phyloP scores from a whole-genome alignment of 768 basidiomycete genomes.

The Suillus decipiens region DNA sequence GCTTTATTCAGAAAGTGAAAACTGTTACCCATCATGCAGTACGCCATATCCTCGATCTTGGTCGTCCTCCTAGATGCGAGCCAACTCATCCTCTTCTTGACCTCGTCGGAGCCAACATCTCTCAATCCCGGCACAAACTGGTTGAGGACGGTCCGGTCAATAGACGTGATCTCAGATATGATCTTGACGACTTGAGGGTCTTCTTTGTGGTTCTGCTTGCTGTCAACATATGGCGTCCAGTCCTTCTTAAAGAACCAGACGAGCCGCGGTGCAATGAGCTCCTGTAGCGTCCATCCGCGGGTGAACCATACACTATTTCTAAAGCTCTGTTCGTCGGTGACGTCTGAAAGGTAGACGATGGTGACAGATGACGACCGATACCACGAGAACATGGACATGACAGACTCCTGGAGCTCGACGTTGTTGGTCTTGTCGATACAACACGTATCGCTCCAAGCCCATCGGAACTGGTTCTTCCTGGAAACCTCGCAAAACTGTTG shows the following conservation, averaged over 20 bases:
- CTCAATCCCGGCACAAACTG: constrained; percentile 25
- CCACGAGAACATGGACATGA: constrained; percentile 31
- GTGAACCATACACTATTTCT: constrained; percentile 9
- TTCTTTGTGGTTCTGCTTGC: constrained; percentile 25
- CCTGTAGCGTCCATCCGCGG: constrained; percentile 10
- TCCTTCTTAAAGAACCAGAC: constrained; percentile 10
- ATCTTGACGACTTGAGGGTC: constrained; percentile 21
- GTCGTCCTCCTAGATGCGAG: constrained; percentile 31
- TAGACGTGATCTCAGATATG: constrained; percentile 16
- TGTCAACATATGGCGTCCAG: constrained; percentile 3
- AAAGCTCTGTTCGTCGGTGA: constrained; percentile 2
- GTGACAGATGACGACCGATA: constrained; percentile 22
- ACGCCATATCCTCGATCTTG: constrained; percentile 30
- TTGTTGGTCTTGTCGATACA: constrained; percentile 28
- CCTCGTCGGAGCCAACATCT: constrained; percentile 13
- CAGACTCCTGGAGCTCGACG: constrained; percentile 26
- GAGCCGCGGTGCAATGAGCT: constrained; percentile 6
- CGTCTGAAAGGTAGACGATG: constrained; percentile 21
- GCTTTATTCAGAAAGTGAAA: constrained; percentile 11
- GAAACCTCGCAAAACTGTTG: constrained; percentile 26
- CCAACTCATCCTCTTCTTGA: constrained; percentile 30
- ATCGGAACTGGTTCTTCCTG: constrained; percentile 15
- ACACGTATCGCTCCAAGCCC: constrained; percentile 25
- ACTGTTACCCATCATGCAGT: constrained; percentile 24
- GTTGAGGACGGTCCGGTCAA: constrained; percentile 22